Conservation (phyloP, 495 filamentous ascomycete genomes). For the Amniculicola lignicola region DNA sequence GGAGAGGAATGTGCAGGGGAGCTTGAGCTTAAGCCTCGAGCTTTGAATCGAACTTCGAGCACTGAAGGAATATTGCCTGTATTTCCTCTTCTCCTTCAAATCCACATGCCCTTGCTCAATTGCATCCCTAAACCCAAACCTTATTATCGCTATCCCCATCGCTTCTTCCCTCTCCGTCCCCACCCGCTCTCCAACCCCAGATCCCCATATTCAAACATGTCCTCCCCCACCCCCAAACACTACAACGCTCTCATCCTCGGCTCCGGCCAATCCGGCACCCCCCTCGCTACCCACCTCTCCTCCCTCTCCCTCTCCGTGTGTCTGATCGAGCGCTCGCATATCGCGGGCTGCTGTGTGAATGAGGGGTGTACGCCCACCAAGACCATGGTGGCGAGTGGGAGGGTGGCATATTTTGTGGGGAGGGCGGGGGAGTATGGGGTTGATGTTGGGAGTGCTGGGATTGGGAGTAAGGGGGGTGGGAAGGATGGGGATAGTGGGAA, state of each 20-base stretch:
- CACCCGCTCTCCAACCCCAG: background rate
- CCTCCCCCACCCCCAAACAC: background rate
- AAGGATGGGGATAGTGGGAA: constrained; percentile 20
- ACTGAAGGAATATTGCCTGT: background rate
- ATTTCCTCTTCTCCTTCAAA: background rate
- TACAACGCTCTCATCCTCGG: constrained; percentile 50
- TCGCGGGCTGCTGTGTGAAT: constrained; percentile 53
- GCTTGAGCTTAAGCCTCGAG: background rate
- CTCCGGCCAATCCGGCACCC: constrained; percentile 51
- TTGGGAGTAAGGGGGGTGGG: constrained; percentile 44
- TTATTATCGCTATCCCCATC: background rate
- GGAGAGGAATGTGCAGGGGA: background rate
- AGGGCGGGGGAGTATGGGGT: constrained; percentile 50
- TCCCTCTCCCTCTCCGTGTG: constrained; percentile 43
- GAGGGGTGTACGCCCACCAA: constrained; percentile 58
- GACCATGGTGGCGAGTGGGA: constrained; percentile 51
- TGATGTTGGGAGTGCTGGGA: constrained; percentile 17
- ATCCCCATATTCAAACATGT: background rate
- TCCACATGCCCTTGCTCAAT: no score
- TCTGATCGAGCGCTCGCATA: constrained; percentile 47
- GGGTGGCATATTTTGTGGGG: constrained; percentile 46
- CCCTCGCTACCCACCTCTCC: constrained; percentile 47
- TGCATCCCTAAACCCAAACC: background rate
- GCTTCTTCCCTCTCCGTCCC: background rate
- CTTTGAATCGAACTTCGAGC: background rate